A percentile compares a stretch with the other conserved stretches of the same genome.
These are phyloP conservation scores for Dictyostelium intermedium DNA, from an alignment of 78 protist species.

Conservation along the genomic window DNA sequence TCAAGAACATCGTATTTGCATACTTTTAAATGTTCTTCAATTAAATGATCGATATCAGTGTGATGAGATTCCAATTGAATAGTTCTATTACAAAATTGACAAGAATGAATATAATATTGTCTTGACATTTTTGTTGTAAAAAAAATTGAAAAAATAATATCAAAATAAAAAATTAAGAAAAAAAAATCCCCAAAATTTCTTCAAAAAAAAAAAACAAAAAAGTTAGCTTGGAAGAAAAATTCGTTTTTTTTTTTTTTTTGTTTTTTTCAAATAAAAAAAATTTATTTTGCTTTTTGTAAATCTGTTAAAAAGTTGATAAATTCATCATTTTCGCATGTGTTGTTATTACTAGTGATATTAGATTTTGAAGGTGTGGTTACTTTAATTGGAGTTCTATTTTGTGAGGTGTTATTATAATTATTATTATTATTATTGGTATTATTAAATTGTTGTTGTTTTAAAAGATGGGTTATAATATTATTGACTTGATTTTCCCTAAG, in stretches of 20 bases:
- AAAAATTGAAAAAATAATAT: neutral
- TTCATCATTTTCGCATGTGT: neutral
- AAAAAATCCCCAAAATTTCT: too few relatives aligned
- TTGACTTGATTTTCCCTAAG: neutral
- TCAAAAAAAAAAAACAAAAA: neutral
- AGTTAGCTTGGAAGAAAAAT: too few relatives aligned
- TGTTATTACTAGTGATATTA: too few relatives aligned
- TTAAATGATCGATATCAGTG: neutral
- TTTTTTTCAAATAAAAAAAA: too few relatives aligned
- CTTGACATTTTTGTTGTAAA: neutral
- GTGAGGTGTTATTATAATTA: neutral
- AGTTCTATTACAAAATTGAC: neutral
- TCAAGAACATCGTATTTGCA: neutral
- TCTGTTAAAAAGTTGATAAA: neutral
- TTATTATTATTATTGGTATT: neutral
- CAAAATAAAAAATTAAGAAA: neutral
- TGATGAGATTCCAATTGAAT: neutral
- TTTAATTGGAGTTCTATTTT: neutral
- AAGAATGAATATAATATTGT: neutral
- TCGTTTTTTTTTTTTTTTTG: too few relatives aligned
- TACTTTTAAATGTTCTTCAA: neutral
- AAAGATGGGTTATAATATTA: neutral
- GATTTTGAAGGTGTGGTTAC: neutral
- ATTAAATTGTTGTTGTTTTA: neutral
- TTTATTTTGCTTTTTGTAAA: neutral